These are phyloP conservation scores for Neonectria faginata DNA, from an alignment of 2,329 filamentous ascomycete genomes.

Conservation along the genomic window DNA sequence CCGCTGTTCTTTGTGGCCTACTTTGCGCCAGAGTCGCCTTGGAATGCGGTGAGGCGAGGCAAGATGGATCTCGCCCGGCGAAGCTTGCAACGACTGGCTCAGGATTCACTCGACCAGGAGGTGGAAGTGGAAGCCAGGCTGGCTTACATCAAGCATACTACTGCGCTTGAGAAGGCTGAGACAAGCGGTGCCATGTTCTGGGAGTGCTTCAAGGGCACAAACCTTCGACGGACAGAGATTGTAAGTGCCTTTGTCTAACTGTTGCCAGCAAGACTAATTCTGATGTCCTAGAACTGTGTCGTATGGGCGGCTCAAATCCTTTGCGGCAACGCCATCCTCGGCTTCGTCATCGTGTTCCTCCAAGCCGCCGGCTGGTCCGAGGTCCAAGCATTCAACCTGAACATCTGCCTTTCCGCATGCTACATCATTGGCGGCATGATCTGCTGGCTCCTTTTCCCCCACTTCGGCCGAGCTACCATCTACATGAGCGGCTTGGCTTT, in stretches of 20 bases:
- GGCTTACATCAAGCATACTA: constrained; percentile 33
- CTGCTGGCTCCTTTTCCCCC: constrained; percentile 55
- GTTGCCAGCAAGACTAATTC: background rate
- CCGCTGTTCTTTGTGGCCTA: constrained; percentile 45
- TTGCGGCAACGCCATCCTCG: constrained; percentile 51
- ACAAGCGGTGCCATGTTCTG: constrained; percentile 51
- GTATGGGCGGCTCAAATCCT: constrained; percentile 55
- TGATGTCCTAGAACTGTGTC: constrained; percentile 46
- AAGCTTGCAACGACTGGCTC: constrained; percentile 42
- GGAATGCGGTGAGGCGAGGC: constrained; percentile 47
- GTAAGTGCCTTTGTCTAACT: constrained; percentile 19
- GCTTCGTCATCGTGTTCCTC: constrained; percentile 53
- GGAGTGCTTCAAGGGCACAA: constrained; percentile 59
- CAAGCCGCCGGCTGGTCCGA: constrained; percentile 53
- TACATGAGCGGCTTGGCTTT: constrained; percentile 54
- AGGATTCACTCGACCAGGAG: constrained; percentile 40
- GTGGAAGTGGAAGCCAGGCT: constrained; percentile 39
- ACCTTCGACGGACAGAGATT: constrained; percentile 56
- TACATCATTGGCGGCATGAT: constrained; percentile 55
- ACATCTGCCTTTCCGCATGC: constrained; percentile 54
- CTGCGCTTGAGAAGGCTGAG: constrained; percentile 52
- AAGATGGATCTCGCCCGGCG: constrained; percentile 44
- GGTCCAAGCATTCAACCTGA: constrained; percentile 53
- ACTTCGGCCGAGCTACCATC: constrained; percentile 54
- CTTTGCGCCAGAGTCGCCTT: constrained; percentile 46